Conservation (phyloP, 2,329 filamentous ascomycete species). For the Rhynchosporium agropyri region DNA sequence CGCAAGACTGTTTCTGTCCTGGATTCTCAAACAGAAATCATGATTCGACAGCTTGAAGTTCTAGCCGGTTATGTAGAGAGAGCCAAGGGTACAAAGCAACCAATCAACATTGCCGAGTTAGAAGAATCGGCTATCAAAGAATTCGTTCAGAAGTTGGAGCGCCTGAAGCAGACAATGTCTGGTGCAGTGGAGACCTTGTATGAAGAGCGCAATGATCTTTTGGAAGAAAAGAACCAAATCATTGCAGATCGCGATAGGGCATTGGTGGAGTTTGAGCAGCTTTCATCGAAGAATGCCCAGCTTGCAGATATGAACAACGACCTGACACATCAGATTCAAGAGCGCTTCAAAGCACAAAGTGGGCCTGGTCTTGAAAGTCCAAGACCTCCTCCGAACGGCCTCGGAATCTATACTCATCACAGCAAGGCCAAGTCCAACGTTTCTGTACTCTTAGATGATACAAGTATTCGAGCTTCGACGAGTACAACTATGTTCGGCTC, state of each 20-base stretch:
- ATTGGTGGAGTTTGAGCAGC: constrained; percentile 91
- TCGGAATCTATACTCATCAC: constrained; percentile 63
- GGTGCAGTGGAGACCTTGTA: constrained; percentile 61
- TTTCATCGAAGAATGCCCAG: constrained; percentile 93
- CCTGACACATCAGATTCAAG: constrained; percentile 90
- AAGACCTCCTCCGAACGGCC: constrained; percentile 53
- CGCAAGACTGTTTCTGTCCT: constrained; percentile 92
- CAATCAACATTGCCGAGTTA: constrained; percentile 77
- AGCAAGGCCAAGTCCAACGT: constrained; percentile 52
- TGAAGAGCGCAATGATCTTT: constrained; percentile 74
- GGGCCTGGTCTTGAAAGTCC: constrained; percentile 49
- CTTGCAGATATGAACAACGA: constrained; percentile 95
- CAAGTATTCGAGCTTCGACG: constrained; percentile 46
- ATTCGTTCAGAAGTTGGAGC: constrained; percentile 74
- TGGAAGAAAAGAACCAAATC: constrained; percentile 83
- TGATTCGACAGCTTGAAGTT: constrained; percentile 87
- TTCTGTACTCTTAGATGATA: constrained; percentile 40
- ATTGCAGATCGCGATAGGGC: constrained; percentile 88
- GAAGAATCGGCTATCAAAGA: constrained; percentile 92
- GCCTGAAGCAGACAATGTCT: constrained; percentile 61
- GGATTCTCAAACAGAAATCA: constrained; percentile 93
- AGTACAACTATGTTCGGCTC: constrained; percentile 43
- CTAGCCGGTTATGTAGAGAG: constrained; percentile 85
- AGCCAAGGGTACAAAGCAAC: constrained; percentile 79
- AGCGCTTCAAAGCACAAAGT: constrained; percentile 82